These are phyloP conservation scores for Apostasia ramifera DNA, from an alignment of 106 monocot genomes.

Conservation along the genomic window DNA sequence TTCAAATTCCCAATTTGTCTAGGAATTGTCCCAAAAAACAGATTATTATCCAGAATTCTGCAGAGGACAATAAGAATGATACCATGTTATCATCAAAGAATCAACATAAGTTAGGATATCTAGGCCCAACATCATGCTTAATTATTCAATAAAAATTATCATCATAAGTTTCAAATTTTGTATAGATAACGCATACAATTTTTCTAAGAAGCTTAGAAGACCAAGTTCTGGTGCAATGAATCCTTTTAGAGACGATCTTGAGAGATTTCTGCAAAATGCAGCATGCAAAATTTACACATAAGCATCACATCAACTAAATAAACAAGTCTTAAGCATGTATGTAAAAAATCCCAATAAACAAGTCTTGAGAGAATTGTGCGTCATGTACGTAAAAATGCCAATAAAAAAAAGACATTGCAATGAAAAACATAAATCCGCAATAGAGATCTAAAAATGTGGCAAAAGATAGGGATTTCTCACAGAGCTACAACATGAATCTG, in stretches of 20 bases:
- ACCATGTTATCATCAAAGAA: not conserved
- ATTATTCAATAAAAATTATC: not conserved
- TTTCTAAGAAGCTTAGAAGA: conserved; percentile 42
- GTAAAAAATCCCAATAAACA: not conserved
- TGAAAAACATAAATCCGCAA: not conserved
- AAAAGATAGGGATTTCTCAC: conserved; percentile 31
- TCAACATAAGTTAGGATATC: not conserved
- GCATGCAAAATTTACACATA: not conserved
- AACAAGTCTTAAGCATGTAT: too few species aligned
- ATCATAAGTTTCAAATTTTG: not conserved
- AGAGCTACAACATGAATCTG: conserved; percentile 45
- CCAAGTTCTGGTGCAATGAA: conserved; percentile 70
- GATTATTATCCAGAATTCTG: conserved; percentile 68
- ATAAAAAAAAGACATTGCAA: too few species aligned
- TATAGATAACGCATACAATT: conserved; percentile 47
- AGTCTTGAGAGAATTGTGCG: too few species aligned
- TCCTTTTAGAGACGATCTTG: conserved; percentile 71
- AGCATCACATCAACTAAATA: not conserved
- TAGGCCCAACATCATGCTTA: not conserved
- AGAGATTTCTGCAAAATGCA: conserved; percentile 54
- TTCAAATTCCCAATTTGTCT: conserved; percentile 68
- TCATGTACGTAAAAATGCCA: too few species aligned
- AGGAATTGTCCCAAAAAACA: conserved; percentile 66
- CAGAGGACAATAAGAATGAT: not conserved
- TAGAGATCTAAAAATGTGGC: not conserved